Percentiles rank a stretch among this genome's conserved stretches.
Conservation (phyloP, 768 basidiomycete genomes). For the Floccularia luteovirens region DNA sequence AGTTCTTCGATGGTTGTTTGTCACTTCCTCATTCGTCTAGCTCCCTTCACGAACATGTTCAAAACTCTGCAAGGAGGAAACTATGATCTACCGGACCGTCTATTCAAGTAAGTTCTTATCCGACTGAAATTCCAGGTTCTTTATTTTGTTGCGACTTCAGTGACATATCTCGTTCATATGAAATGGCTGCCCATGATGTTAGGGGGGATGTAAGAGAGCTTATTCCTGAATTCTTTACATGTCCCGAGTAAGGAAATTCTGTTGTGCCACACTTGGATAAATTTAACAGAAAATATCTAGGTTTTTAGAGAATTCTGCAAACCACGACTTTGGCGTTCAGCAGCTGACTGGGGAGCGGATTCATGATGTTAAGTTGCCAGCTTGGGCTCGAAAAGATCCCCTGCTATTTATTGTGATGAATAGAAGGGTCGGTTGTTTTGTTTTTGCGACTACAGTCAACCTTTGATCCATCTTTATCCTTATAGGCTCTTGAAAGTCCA, state of each 20-base stretch:
- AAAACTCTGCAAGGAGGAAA: constrained; percentile 90
- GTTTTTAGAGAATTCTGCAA: constrained; percentile 75
- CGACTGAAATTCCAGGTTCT: neutral
- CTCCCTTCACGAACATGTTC: constrained; percentile 93
- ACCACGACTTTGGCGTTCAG: constrained; percentile 73
- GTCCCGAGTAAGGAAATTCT: constrained; percentile 79
- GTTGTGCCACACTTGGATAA: constrained; percentile 10
- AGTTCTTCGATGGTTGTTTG: constrained; percentile 97
- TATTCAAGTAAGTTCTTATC: constrained; percentile 56
- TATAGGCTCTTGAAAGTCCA: constrained; percentile 79
- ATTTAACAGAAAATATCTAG: constrained; percentile 23
- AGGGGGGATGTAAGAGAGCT: constrained; percentile 92
- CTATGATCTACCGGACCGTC: constrained; percentile 87
- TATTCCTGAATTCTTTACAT: constrained; percentile 84
- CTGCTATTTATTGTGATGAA: constrained; percentile 76
- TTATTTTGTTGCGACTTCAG: constrained; percentile 22
- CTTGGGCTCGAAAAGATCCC: constrained; percentile 84
- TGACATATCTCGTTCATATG: constrained; percentile 74
- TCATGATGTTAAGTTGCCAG: constrained; percentile 82
- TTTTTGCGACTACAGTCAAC: neutral
- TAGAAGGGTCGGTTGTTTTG: constrained; percentile 44
- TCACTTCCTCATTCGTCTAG: constrained; percentile 85
- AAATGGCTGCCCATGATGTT: constrained; percentile 78
- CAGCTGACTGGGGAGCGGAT: constrained; percentile 73
- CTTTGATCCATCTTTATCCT: neutral